Base-by-base conservation (phyloP, 139 green algal genomes). In the Gonium pectorale region DNA sequence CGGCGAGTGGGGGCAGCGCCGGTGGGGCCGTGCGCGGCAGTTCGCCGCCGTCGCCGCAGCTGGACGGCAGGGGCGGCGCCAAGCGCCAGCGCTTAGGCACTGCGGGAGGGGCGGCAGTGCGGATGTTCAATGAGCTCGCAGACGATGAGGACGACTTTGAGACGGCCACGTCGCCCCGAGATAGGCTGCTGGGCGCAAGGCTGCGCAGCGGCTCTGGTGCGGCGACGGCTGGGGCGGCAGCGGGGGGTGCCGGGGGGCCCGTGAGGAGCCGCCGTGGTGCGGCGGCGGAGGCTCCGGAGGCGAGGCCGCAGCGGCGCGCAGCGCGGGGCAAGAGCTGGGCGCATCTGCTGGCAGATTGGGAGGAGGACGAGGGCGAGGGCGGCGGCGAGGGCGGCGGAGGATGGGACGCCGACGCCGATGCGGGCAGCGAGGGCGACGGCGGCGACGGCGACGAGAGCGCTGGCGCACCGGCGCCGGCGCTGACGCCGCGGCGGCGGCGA, bases 1-100 rank as follows among this genome's bases (percentile, higher is more conserved):
- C 27, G 40, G 37, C 22, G 60, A n/a, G 22, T 3, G 41, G 40
- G 59, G 40, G 4, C 59, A 26, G 49, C 9, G 46, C 31, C n/a
- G 44, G 38, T 31, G 31, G 44, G 49, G 15, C 44, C 17, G 49
- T 7, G 3, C 46, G 70, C 70, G 70, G 22, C 29, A n/a, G n/a
- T 43, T 66, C 43, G 22, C 77, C 60, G 31, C 13, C 24, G 11
- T 83, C 77, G 31, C 77, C 77, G n/a, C 43, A 38, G 59, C 35
- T 51, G 41, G 56, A 5, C 24, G 24, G 56, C 31, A 64, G 70
- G 62, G 77, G 77, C 77, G 77, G 62, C 62, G 77, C 62, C n/a
- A 83, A 83, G 62, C 62, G 77, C 27, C n/a, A 51, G n/a, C 62
- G 62, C 3, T 31, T 33, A 4, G 37, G 26, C 29, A 21, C 59